These are phyloP conservation scores for Myriosclerotinia scirpicola DNA, from an alignment of 2,329 filamentous ascomycete genomes.

Conservation along the genomic window DNA sequence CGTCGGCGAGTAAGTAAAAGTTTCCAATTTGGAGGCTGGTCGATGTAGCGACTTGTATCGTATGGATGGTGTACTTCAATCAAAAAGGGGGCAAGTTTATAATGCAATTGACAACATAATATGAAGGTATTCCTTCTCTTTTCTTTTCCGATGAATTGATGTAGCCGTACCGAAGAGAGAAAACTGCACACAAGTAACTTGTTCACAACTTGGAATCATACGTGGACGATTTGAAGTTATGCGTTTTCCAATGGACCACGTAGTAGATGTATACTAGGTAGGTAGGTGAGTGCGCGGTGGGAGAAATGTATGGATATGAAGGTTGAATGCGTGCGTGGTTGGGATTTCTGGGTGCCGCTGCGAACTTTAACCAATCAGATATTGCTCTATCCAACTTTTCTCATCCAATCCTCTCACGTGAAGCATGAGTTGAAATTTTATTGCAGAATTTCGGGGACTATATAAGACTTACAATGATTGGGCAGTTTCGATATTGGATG, in stretches of 20 bases:
- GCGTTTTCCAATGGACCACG: conserved; percentile 36
- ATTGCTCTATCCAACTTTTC: conserved; percentile 10
- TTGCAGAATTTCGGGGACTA: conserved; percentile 26
- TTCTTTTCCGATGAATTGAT: conserved; percentile 27
- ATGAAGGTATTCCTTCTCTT: conserved; percentile 26
- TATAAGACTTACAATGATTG: conserved; percentile 25
- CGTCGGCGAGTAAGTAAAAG: not conserved
- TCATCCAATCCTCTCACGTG: conserved; percentile 22
- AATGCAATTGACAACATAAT: conserved; percentile 34
- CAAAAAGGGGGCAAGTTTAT: conserved; percentile 25
- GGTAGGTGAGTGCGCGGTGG: conserved; percentile 25
- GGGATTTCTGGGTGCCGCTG: conserved; percentile 24
- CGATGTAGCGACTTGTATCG: conserved; percentile 21
- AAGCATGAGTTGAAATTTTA: conserved; percentile 9
- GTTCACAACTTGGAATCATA: conserved; percentile 30
- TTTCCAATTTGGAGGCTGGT: conserved; percentile 5
- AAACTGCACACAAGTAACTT: conserved; percentile 23
- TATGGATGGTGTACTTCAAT: conserved; percentile 16
- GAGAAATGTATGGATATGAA: conserved; percentile 29
- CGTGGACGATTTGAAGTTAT: conserved; percentile 36
- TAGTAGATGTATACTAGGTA: conserved; percentile 30
- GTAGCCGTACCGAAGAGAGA: conserved; percentile 14
- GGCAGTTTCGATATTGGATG: conserved; percentile 10
- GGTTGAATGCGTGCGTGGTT: conserved; percentile 22
- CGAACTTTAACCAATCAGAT: conserved; percentile 35